Base-by-base conservation (phyloP, 495 filamentous ascomycete genomes). In the Glonium stellatum region DNA sequence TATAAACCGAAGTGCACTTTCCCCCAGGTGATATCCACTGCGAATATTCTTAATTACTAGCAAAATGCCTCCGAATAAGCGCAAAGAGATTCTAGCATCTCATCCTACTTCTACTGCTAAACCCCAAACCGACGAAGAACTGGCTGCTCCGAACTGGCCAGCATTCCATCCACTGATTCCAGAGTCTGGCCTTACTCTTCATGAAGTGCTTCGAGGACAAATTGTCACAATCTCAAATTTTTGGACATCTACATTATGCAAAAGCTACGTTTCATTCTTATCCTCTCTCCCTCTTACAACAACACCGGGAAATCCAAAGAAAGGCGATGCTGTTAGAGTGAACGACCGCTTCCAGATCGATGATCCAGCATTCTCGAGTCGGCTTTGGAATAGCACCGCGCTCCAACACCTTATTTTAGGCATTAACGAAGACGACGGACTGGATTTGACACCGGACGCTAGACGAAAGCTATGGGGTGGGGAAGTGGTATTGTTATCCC, bases 331-430 rank as follows among this genome's bases (percentile, higher is more conserved):
- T 0, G 73, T 92, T 27, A 79, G 92, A 19, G 88, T 96, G 44
- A 97, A 97, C 70, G 92, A 97, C 69, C 84, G 92, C 31, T 93
- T 88, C 70, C 89, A 96, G 75, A 77, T 93, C 42, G 77, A 89
- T 36, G 92, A 97, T 74, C 70, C 78, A 27, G 69, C 54, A 9
- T 96, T 96, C 68, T 87, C 92, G 3, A 79, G 87, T 67, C 76
- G 78, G 57, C 68, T 96, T 25, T 97, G 62, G 67, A 67, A 65
- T n/a, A 70, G 60, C 0, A 71, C 68, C 0, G 62, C 62, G 8
- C 52, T 76, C 25, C 72, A 63, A 50, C 64, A 69, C 5, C 58
- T 78, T 1, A 60, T 70, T 5, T 64, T 77, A 1, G 65, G 71
- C 5, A 21, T 62, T 5, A 62, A 62, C 54, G 70, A 67, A n/a